phyloP scores from a whole-genome alignment of 2,329 filamentous ascomycete species.

The Xylariaceae sp. region DNA sequence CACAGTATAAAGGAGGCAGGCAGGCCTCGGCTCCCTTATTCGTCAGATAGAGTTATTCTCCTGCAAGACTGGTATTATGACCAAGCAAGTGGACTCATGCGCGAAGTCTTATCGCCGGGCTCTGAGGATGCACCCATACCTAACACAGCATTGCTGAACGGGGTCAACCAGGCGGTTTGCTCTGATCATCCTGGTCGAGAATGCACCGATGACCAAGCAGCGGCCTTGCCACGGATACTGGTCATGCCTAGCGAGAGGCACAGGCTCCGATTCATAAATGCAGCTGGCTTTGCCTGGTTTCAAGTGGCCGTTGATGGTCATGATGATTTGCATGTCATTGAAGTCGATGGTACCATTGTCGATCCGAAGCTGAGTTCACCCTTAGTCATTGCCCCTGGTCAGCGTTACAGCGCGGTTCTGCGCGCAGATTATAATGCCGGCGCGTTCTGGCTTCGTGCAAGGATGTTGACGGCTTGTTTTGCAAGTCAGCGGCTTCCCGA shows the following conservation, averaged over 20 bases:
- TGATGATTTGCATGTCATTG: constrained; percentile 49
- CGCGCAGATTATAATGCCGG: constrained; percentile 53
- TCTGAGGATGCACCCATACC: constrained; percentile 41
- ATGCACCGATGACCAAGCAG: constrained; percentile 40
- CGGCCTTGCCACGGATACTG: constrained; percentile 38
- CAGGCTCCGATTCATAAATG: constrained; percentile 64
- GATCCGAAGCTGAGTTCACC: constrained; percentile 55
- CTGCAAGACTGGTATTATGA: constrained; percentile 69
- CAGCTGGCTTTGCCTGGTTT: constrained; percentile 67
- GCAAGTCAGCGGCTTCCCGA: constrained; percentile 44
- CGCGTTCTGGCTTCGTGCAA: constrained; percentile 62
- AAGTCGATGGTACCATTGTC: constrained; percentile 67
- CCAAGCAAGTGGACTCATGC: constrained; percentile 36
- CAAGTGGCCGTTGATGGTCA: constrained; percentile 69
- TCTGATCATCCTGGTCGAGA: constrained; percentile 33
- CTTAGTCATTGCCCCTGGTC: constrained; percentile 64
- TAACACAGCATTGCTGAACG: constrained; percentile 44
- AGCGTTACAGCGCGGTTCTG: constrained; percentile 66
- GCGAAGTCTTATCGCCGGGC: constrained; percentile 36
- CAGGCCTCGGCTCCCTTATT: constrained; percentile 47
- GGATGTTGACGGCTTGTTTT: constrained; percentile 59
- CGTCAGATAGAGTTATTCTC: constrained; percentile 58
- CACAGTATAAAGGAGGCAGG: constrained; percentile 53
- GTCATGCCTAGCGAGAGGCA: constrained; percentile 56
- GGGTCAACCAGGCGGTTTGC: constrained; percentile 39